phyloP scores from a whole-genome alignment of 257 asterid genomes.

The Scutellaria galericulata region DNA sequence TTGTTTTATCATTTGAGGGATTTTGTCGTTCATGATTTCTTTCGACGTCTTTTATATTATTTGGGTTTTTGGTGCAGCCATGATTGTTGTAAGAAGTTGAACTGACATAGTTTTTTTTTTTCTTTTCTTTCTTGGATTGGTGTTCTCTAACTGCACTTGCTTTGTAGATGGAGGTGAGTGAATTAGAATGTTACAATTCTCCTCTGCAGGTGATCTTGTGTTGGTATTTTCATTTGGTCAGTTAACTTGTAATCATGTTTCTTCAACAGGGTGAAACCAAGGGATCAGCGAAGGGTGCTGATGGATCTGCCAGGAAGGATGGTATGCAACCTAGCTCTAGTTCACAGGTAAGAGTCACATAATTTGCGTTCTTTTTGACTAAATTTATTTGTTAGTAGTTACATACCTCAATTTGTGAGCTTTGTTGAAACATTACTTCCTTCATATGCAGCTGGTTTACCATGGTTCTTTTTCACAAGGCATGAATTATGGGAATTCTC shows the following conservation, averaged over 20 bases:
- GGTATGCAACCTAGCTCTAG: conserved; percentile 51
- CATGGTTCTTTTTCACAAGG: conserved; percentile 67
- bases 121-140: conserved; percentile 18
- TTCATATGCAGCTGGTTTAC: conserved; percentile 51
- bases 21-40: background rate
- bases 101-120: conserved; percentile 32
- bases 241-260: conserved; percentile 17
- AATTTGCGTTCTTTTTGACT: background rate
- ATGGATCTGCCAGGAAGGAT: conserved; percentile 65
- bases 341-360: conserved; percentile 49
- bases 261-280: conserved; percentile 69
- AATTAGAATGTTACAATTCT: conserved; percentile 14
- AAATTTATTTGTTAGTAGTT: background rate
- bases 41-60: background rate
- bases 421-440: background rate
- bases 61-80: background rate
- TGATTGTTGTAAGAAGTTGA: conserved; percentile 13
- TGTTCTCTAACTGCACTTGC: conserved; percentile 26
- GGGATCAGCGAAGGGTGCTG: conserved; percentile 66
- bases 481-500: conserved; percentile 61
- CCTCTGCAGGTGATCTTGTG: background rate
- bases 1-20: background rate
- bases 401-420: background rate
- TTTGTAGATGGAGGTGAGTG: conserved; percentile 73
- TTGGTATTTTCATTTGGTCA: conserved; percentile 21